Base-by-base conservation (phyloP, 306 rosid genomes). In the Dryas alaskensis region DNA sequence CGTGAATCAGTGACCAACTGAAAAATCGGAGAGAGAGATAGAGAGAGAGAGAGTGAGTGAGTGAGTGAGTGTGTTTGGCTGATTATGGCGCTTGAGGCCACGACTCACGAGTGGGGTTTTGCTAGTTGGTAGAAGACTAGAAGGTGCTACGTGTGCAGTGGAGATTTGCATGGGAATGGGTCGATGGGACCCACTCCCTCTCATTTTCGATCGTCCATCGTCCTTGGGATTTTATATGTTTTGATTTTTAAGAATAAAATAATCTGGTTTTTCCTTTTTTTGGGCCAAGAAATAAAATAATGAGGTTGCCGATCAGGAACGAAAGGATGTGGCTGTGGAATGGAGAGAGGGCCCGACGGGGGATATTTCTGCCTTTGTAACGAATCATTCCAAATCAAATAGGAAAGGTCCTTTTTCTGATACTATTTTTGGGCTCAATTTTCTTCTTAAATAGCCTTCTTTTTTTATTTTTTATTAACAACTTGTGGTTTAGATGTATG, bases 131-230 rank as follows among this genome's bases (percentile, higher is more conserved):
- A 22, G 22, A 22, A 22, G 0, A 22, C 22, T 31, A 31, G 37
- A 31, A 31, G 37, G 80, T 65, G 87, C 74, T 74, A 81, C 88
- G 76, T 82, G 87, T 84, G 55, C 84, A 57, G 48, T 61, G 42
- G 61, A 25, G 16, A 73, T 3, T 65, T 80, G 78, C 80, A 80
- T 73, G 80, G 76, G 47, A 8, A 1, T n/a, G 9, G 22, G 75
- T 22, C 22, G 3, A 73, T 51, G 78, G 84, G 87, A 40, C 78
- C 82, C 67, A 17, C 3, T 14, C 39, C n/a, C 50, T 44, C 37
- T 4, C 51, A 14, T 63, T 65, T 12, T 63, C 59, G n/a, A 64
- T 59, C 82, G 77, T 69, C 74, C 50, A 31, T 67, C 11, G 3
- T 9, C 3, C 10, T 61, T 4, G 6, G 25, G 4, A 4, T 39